These are phyloP conservation scores for Oryza rufipogon DNA, from an alignment of 176 grass and related monocot species.

Conservation along the genomic window DNA sequence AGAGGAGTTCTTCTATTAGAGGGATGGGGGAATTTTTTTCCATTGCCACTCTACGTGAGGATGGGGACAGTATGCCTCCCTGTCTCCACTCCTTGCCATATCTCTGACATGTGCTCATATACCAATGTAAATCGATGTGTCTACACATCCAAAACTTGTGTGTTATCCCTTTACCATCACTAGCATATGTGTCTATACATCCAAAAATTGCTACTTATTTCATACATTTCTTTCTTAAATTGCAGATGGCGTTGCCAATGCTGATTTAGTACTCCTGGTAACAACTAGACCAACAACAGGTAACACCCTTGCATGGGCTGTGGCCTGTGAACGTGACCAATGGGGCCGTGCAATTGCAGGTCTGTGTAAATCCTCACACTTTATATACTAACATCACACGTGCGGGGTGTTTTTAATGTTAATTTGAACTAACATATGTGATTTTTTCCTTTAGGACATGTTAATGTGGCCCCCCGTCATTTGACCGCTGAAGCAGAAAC, in stretches of 20 bases:
- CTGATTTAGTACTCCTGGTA: conserved; percentile 98
- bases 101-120: neutral
- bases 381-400: neutral
- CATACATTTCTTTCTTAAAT: conserved; percentile 23
- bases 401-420: conserved; percentile 9
- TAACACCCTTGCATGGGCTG: conserved; percentile 99
- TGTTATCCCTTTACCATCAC: neutral
- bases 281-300: conserved; percentile 98
- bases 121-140: neutral
- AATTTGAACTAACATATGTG: conserved; percentile 7
- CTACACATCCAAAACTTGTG: neutral
- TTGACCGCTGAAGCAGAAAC: conserved; percentile 98
- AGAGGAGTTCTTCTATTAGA: neutral
- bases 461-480: conserved; percentile 98
- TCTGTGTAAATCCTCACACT: conserved; percentile 28
- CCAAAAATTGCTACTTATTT: neutral
- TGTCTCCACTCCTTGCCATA: neutral
- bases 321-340: conserved; percentile 97
- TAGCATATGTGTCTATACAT: neutral
- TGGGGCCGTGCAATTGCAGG: conserved; percentile 99
- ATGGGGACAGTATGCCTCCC: neutral
- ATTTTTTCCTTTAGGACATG: conserved; percentile 63
- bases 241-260: conserved; percentile 87
- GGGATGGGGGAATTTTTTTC: neutral
- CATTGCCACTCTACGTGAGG: neutral